These are phyloP conservation scores for Ciborinia camelliae DNA, from an alignment of 2,329 filamentous ascomycete species.

Conservation along the genomic window DNA sequence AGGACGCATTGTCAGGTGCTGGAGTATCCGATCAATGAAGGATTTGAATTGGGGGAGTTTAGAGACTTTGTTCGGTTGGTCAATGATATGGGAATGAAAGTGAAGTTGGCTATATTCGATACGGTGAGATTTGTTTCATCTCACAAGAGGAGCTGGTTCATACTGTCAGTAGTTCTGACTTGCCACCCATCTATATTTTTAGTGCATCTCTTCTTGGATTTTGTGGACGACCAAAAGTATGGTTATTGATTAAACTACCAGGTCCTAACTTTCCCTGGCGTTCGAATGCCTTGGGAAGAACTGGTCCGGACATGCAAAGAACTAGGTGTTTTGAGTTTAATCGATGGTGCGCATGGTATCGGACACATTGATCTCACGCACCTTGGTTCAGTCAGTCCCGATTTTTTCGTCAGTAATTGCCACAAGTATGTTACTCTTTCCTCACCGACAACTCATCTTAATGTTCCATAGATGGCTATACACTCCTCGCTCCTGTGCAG, in stretches of 20 bases:
- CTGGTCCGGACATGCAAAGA: conserved; percentile 62
- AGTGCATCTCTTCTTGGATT: not conserved
- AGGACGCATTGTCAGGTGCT: conserved; percentile 48
- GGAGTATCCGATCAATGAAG: conserved; percentile 65
- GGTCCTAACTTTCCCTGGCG: conserved; percentile 72
- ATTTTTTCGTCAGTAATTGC: conserved; percentile 85
- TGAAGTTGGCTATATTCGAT: conserved; percentile 5
- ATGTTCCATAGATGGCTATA: conserved; percentile 61
- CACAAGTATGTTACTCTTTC: conserved; percentile 69
- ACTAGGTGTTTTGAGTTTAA: conserved; percentile 64
- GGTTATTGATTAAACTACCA: conserved; percentile 46
- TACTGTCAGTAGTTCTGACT: not conserved
- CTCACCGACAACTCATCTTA: too few species aligned
- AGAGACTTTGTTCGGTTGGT: not conserved
- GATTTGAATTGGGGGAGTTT: not conserved
- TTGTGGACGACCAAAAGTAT: not conserved
- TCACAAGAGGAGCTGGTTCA: not conserved
- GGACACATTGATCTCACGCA: conserved; percentile 63
- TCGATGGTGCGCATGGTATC: conserved; percentile 73
- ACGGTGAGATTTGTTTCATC: conserved; percentile 36
- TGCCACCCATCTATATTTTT: not conserved
- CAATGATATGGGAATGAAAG: not conserved
- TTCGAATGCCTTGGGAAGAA: conserved; percentile 72
- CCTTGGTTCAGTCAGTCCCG: conserved; percentile 56
- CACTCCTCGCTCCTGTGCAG: conserved; percentile 74